Percentiles rank a stretch among this genome's conserved stretches.
Evolutionary conservation across 2,329 filamentous ascomycete species (phyloP).

Genomic region (Cucurbitaria berberidis): DNA sequence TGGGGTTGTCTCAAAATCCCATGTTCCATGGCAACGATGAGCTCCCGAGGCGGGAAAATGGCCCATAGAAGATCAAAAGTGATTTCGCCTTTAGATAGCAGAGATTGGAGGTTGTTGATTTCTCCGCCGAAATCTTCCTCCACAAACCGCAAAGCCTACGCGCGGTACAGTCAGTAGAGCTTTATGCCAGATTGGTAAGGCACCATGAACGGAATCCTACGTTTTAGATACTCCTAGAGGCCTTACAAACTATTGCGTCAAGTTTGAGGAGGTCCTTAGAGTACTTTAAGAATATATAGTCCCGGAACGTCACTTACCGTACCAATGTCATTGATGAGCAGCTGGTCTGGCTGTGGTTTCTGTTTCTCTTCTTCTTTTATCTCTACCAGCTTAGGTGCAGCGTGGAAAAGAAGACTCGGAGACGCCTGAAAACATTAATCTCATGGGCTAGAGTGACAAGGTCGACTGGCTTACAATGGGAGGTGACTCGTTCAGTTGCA

Average conservation of each 20-base stretch:
- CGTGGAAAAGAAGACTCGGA: neutral
- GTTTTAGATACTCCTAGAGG: too few species aligned
- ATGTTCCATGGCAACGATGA: neutral
- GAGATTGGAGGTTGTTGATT: neutral
- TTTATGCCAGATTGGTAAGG: neutral
- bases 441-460: neutral
- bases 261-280: too few species aligned
- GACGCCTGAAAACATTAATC: neutral
- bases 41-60: conserved; percentile 1
- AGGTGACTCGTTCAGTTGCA: conserved; percentile 1
- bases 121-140: neutral
- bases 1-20: neutral
- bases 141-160: neutral
- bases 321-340: conserved; percentile 1
- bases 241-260: too few species aligned
- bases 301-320: neutral
- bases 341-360: neutral
- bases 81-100: neutral
- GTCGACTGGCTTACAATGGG: neutral
- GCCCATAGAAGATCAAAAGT: conserved; percentile 2
- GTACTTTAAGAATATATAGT: too few species aligned
- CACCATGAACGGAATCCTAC: neutral
- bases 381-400: neutral
- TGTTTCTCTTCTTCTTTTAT: conserved; percentile 2
- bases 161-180: neutral